These are phyloP conservation scores for Trypanosoma cruzi DNA, from an alignment of 208 protist genomes.

Conservation along the genomic window DNA sequence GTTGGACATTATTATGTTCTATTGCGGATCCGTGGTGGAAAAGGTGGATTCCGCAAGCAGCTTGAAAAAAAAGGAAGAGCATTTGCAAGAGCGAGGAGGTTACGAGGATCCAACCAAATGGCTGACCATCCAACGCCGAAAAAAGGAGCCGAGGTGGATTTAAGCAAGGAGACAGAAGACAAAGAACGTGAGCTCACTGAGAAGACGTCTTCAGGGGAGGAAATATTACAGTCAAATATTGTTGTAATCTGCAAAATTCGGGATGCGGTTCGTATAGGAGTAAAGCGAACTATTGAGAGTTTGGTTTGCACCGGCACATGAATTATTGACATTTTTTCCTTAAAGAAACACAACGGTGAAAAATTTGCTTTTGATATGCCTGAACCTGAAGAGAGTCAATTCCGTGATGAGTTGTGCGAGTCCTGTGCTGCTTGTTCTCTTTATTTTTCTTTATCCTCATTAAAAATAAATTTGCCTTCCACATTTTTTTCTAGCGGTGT, in stretches of 20 bases:
- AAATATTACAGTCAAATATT: neutral
- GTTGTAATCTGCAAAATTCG: constrained; percentile 10
- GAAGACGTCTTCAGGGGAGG: neutral
- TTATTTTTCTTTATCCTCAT: neutral
- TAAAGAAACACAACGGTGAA: neutral
- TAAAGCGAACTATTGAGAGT: constrained; percentile 17
- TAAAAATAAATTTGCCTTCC: neutral
- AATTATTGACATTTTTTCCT: neutral
- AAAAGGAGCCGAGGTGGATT: neutral
- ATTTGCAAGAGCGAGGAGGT: constrained; percentile 66
- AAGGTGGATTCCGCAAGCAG: constrained; percentile 86
- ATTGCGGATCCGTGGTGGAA: constrained; percentile 45
- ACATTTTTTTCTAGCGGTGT: neutral
- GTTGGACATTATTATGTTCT: constrained; percentile 20
- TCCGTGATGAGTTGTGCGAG: no score
- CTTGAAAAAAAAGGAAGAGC: constrained; percentile 85
- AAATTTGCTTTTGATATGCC: neutral
- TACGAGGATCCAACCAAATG: constrained; percentile 26
- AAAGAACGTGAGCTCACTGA: neutral
- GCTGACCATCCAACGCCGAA: neutral
- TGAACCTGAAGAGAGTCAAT: neutral
- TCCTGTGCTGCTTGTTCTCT: neutral
- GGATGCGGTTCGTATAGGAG: constrained; percentile 26
- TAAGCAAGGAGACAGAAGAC: neutral
- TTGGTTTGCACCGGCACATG: neutral